Evolutionary conservation across 495 filamentous ascomycete genomes (phyloP), one percentile per base, ranked within the genome.

Genomic region (Penicillium tannophilum): DNA sequence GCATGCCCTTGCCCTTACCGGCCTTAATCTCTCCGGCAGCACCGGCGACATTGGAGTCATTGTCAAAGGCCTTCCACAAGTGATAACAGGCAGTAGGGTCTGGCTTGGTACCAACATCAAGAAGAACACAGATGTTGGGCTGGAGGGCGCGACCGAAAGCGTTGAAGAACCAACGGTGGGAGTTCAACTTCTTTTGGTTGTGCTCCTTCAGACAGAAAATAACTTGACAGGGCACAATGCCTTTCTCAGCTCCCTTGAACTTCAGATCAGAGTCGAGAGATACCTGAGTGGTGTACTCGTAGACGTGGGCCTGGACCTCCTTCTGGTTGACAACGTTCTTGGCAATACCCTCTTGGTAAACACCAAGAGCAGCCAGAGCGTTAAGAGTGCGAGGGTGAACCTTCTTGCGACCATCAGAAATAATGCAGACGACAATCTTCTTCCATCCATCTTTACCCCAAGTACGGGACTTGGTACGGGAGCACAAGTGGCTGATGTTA

Each of bases 131-230:
- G 46, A 99, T 90, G 60, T 99, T 98, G 0, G 95, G 95, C 52
- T 91, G 93, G 12, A 99, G 79, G 4, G 93, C 90, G 61, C 89
- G 87, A 55, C 95, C 95, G 60, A 99, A 97, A 3, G 93, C 95
- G 71, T 99, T 98, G 78, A 99, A 99, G 76, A 97, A 97, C 95
- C 95, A 99, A 51, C 95, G 86, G 76, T 99, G 95, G 6, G 91
- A 96, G 77, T 99, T 99, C 51, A 99, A 82, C 77, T 98, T 99
- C 79, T 97, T 96, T 66, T 88, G 82, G 72, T 99, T 99, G 75
- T 96, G 91, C 69, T 99, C 95, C 77, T 99, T 99, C 53, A 99
- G 76, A 71, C 95, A 99, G 70, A 99, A 98, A 58, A 99, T 92
- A 78, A 98, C 93, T 76, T 99, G 95, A 70, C 91, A 95, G 6